Conservation (phyloP, 176 grass and related monocot species). For the Zizania latifolia region DNA sequence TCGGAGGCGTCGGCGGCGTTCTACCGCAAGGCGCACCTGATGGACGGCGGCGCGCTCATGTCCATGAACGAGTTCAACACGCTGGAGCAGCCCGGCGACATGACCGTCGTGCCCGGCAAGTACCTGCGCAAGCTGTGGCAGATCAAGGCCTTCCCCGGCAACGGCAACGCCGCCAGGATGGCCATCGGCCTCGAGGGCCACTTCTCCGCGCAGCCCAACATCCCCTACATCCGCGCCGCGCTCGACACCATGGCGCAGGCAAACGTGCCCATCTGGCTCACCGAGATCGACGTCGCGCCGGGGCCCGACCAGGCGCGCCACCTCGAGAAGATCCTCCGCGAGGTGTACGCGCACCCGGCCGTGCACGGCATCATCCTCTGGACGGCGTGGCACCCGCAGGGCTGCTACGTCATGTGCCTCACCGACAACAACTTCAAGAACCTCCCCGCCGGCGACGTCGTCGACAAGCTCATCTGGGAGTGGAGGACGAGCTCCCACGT, state of each 20-base stretch:
- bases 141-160: constrained; percentile 42
- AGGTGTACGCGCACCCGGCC: constrained; percentile 85
- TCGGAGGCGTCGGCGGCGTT: constrained; percentile 41
- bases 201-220: constrained; percentile 49
- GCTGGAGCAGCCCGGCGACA: constrained; percentile 54
- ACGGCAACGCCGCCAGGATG: constrained; percentile 33
- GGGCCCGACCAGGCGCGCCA: constrained; percentile 37
- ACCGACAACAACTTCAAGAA: constrained; percentile 80
- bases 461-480: constrained; percentile 68
- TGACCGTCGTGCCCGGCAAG: constrained; percentile 30
- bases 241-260: constrained; percentile 58
- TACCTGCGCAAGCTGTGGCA: constrained; percentile 62
- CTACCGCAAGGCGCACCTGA: constrained; percentile 46
- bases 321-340: constrained; percentile 74
- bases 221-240: constrained; percentile 76
- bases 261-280: constrained; percentile 76
- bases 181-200: constrained; percentile 80
- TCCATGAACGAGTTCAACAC: constrained; percentile 93
- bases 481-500: constrained; percentile 33
- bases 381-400: constrained; percentile 55
- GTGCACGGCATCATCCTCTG: constrained; percentile 85
- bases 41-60: constrained; percentile 48
- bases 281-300: constrained; percentile 56
- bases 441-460: constrained; percentile 54
- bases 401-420: constrained; percentile 85